These are phyloP conservation scores for Podila minutissima DNA, from an alignment of 192 early-diverging fungal species.

Conservation along the genomic window DNA sequence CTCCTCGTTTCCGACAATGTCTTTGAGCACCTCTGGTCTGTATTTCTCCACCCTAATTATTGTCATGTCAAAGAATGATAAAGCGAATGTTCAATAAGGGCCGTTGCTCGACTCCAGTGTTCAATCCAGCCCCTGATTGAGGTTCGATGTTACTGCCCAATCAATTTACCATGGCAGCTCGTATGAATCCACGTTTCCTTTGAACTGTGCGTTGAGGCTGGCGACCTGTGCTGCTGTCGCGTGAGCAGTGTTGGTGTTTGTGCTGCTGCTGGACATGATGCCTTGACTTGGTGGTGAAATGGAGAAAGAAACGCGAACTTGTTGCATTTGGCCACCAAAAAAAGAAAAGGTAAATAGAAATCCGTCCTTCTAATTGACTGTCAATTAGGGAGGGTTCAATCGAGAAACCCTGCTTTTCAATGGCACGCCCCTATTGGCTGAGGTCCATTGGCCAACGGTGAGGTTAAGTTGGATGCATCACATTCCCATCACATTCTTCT, in stretches of 20 bases:
- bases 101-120: no score
- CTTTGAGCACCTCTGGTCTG: constrained; percentile 82
- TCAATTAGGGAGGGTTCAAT: neutral
- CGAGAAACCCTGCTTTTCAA: no score
- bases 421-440: constrained; percentile 17
- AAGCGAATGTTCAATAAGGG: neutral
- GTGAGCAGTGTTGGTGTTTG: constrained; percentile 1
- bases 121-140: neutral
- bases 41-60: constrained; percentile 91
- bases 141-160: no score
- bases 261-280: constrained; percentile 32
- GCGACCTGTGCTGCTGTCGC: constrained; percentile 39
- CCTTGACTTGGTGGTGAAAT: neutral
- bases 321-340: neutral
- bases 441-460: neutral
- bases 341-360: neutral
- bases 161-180: constrained; percentile 60
- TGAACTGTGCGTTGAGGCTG: constrained; percentile 45
- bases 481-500: constrained; percentile 2
- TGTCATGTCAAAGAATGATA: neutral
- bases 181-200: constrained; percentile 61
- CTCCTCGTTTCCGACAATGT: constrained; percentile 96
- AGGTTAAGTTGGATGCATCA: neutral
- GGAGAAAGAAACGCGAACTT: constrained; percentile 1
- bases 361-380: neutral